Conservation (phyloP, 1,139 yeast species). For the Candida sanyaensis region DNA sequence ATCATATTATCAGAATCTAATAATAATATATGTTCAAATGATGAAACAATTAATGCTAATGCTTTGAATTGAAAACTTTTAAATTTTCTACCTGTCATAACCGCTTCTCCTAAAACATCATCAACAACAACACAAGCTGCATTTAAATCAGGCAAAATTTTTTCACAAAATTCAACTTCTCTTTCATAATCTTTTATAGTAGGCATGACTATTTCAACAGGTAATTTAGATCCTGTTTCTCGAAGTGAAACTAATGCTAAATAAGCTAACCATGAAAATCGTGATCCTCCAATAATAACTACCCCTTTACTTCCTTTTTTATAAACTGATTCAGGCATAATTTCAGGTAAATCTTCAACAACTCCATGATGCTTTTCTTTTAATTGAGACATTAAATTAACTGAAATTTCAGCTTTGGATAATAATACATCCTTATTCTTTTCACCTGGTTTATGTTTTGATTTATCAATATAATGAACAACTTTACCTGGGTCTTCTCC, state of each 20-base stretch:
- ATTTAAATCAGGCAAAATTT: conserved; percentile 24
- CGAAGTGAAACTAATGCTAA: conserved; percentile 35
- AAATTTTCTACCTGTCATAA: conserved; percentile 35
- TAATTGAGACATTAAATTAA: conserved; percentile 24
- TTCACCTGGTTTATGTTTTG: conserved; percentile 24
- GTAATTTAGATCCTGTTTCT: conserved; percentile 36
- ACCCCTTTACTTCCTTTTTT: conserved; percentile 30
- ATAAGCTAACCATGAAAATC: conserved; percentile 42
- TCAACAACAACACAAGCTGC: conserved; percentile 38
- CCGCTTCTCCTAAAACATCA: conserved; percentile 35
- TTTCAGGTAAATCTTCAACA: conserved; percentile 25
- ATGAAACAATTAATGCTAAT: conserved; percentile 39
- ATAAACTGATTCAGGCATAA: conserved; percentile 26
- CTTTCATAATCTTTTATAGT: conserved; percentile 29
- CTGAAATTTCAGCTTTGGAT: conserved; percentile 30
- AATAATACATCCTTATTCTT: conserved; percentile 29
- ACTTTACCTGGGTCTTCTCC: conserved; percentile 20
- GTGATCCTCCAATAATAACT: conserved; percentile 41
- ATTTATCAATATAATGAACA: conserved; percentile 24
- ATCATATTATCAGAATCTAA: conserved; percentile 46
- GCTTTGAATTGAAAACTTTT: conserved; percentile 43
- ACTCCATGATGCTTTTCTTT: conserved; percentile 26
- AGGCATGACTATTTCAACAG: conserved; percentile 42
- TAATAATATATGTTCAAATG: conserved; percentile 43
- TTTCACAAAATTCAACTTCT: conserved; percentile 29